A percentile compares a stretch with the other conserved stretches of the same genome.
These are phyloP conservation scores for Catenaria anguillulae DNA, from an alignment of 371 early-diverging fungal species.

Conservation along the genomic window DNA sequence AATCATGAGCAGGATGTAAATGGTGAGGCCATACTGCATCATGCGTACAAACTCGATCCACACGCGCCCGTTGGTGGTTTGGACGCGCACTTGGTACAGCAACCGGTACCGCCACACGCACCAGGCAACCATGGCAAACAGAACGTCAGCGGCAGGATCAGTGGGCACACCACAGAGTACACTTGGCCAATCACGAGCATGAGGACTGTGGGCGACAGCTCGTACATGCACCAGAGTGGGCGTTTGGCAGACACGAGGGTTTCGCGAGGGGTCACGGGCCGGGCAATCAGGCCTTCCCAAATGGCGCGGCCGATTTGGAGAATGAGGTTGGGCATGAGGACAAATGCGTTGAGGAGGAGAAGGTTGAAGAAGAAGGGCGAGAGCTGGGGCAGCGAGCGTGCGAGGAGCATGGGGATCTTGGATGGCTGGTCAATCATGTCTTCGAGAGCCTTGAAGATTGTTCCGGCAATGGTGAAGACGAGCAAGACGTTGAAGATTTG, in stretches of 20 bases:
- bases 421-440: constrained; percentile 1
- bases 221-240: neutral
- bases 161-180: constrained; percentile 1
- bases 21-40: neutral
- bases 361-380: constrained; percentile 6
- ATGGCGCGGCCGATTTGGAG: neutral
- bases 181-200: constrained; percentile 4
- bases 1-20: constrained; percentile 1
- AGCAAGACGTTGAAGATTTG: constrained; percentile 4
- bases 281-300: neutral
- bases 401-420: neutral
- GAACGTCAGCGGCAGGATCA: neutral
- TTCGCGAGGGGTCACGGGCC: neutral
- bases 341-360: neutral
- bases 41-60: neutral
- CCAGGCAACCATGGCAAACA: neutral
- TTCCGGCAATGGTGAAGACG: constrained; percentile 4
- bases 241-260: neutral
- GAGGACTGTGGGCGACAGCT: neutral
- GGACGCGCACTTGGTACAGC: neutral
- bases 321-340: neutral
- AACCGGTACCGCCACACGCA: neutral
- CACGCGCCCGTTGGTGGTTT: neutral
- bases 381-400: neutral
- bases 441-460: constrained; percentile 1